Base-by-base conservation (phyloP, 2,329 filamentous ascomycete genomes). In the Colletotrichum sp. region DNA sequence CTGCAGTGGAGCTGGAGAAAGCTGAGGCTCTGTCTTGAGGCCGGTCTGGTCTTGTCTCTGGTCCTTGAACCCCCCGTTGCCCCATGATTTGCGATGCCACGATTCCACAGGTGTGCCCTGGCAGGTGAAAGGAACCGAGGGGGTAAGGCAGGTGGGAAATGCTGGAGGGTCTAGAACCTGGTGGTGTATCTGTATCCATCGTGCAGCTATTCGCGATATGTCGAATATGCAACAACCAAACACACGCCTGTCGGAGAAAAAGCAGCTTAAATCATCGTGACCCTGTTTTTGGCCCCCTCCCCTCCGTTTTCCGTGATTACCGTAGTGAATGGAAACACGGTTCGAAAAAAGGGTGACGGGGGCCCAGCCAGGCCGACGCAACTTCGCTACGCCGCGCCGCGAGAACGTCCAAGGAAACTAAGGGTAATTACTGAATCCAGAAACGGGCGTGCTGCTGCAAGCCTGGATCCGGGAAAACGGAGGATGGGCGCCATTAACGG, bases 161-260 rank as follows among this genome's bases (percentile, higher is more conserved):
- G 18, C 30, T 32, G 59, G 24, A 52, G 9, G 67, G 34, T 70
- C 67, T 52, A 70, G 67, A 67, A 57, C 66, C 55, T 39, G n/a
- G 67, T 61, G 67, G 67, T 34, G 67, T 70, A 63, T 52, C n/a
- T 30, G 16, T 70, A 70, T n/a, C 28, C 21, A 34, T n/a, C 9
- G 39, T n/a, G 39, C 18, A 48, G 39, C 3, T n/a, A 2, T 48
- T n/a, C 39, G 18, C 39, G 39, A 48, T n/a, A 48, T 48, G 26
- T 21, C 30, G 67, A 21, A 30, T 70, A 70, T 63, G 67, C 67
- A 70, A 24, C 57, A 70, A 70, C 57, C 67, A 70, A 70, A 61
- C 67, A 70, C 67, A 70, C 57, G 67, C 67, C 67, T 70, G 12
- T 28, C 66, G 15, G 21, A 39, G 26, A 32, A 15, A 15, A n/a